A percentile compares a stretch with the other conserved stretches of the same genome.
These are phyloP conservation scores for Lasiosphaeris hirsuta DNA, from an alignment of 495 filamentous ascomycete species.

Conservation along the genomic window DNA sequence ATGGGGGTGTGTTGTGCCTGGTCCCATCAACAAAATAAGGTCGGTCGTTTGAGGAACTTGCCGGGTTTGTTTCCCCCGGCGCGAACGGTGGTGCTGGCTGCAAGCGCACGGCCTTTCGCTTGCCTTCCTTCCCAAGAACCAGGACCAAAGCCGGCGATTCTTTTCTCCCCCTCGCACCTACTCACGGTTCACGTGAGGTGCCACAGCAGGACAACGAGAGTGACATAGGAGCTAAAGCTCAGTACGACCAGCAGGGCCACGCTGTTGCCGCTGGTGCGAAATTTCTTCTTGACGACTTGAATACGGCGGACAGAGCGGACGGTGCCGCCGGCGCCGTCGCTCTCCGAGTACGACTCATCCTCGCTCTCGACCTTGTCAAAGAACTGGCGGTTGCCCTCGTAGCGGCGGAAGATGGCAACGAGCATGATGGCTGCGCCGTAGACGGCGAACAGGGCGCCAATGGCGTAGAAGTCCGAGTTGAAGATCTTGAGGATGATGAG, in stretches of 20 bases:
- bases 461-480: slow-evolving; percentile 89
- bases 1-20: neutral
- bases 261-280: slow-evolving; percentile 82
- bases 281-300: slow-evolving; percentile 59
- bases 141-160: neutral
- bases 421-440: slow-evolving; percentile 83
- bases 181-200: slow-evolving; percentile 38
- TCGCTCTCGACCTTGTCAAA: slow-evolving; percentile 64
- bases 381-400: slow-evolving; percentile 90
- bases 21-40: neutral
- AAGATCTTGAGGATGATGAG: slow-evolving; percentile 96
- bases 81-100: neutral
- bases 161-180: neutral
- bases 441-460: slow-evolving; percentile 86
- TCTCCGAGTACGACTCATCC: slow-evolving; percentile 22
- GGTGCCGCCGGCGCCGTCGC: slow-evolving; percentile 17
- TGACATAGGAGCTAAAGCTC: slow-evolving; percentile 77
- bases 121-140: slow-evolving; percentile 11
- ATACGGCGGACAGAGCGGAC: slow-evolving; percentile 2
- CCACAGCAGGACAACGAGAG: slow-evolving; percentile 71
- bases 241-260: slow-evolving; percentile 80
- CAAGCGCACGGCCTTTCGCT: slow-evolving; percentile 13
- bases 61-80: neutral
- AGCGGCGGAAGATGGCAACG: slow-evolving; percentile 74
- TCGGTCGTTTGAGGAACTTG: neutral